Base-by-base conservation (phyloP, 441 rosid genomes). In the Hura crepitans region DNA sequence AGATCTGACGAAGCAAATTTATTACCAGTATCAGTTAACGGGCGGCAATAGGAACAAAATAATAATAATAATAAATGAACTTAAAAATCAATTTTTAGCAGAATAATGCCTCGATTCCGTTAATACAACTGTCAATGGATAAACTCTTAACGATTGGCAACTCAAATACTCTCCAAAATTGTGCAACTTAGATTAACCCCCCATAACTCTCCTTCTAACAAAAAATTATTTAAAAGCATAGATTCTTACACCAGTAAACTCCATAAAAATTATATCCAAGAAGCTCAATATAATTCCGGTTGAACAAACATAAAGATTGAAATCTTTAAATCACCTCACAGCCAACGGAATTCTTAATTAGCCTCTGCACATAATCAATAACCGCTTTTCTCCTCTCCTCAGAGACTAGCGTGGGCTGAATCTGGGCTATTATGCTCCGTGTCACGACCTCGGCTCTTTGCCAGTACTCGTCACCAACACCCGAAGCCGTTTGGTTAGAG, bases 381-480 rank as follows among this genome's bases (percentile, higher is more conserved):
- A 90, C 96, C 39, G 88, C 85, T 81, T 81, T 86, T 70, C 98
- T 78, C 78, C 92, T 82, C 80, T 83, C 82, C 80, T 88, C 93
- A 4, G 96, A 90, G 17, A 82, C 86, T 62, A 66, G 69, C 59
- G 89, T 86, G 10, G 97, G 95, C 70, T 86, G 97, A 56, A 90
- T 90, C 80, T 77, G 83, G 27, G 85, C 82, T 49, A 90, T 88
- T 70, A 92, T 89, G 43, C 66, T 82, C 72, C 78, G 81, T 11
- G 93, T 83, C 30, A 85, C 84, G 72, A 79, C 89, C 89, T 92
- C 97, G 11, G 89, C 87, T 70, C 51, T 78, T 60, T 22, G 77
- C 91, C 89, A 87, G 72, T 73, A 79, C 82, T 83, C 88, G 13
- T 75, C 72, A 68, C 39, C 73, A 78, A 81, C 79, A 64, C 20